These are phyloP conservation scores for Candida montana DNA, from an alignment of 805 yeast species.

Conservation along the genomic window DNA sequence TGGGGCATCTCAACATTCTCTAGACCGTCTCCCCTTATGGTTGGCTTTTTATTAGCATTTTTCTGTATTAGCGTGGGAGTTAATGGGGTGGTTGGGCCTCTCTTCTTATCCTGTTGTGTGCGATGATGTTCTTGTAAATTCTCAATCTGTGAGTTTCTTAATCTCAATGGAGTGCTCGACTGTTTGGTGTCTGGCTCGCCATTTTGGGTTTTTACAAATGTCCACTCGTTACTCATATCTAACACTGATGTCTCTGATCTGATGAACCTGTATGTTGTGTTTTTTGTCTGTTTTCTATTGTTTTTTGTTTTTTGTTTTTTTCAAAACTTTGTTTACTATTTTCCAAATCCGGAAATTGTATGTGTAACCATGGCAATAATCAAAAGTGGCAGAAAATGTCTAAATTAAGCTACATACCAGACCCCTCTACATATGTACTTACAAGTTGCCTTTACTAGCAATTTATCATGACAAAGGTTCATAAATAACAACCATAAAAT, in stretches of 20 bases:
- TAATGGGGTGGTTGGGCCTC: conserved; percentile 25
- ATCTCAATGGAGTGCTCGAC: conserved; percentile 19
- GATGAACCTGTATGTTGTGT: no score
- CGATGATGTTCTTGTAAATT: conserved; percentile 7
- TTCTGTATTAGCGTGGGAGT: conserved; percentile 23
- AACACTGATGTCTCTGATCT: no score
- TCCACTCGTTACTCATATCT: conserved; percentile 10
- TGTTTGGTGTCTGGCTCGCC: conserved; percentile 4
- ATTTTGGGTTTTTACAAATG: conserved; percentile 10
- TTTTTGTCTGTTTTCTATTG: no score
- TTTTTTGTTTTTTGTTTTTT: not conserved
- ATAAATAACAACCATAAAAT: no score
- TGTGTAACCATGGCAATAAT: conserved; percentile 30
- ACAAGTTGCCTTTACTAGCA: no score
- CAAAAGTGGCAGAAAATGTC: no score
- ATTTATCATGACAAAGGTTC: no score
- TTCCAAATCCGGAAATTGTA: conserved; percentile 49
- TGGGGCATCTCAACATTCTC: not conserved
- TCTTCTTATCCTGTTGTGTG: conserved; percentile 15
- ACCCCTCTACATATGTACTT: no score
- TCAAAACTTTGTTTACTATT: conserved; percentile 18
- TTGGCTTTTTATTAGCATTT: conserved; percentile 20
- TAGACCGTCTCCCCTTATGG: not conserved
- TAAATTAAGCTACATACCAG: no score
- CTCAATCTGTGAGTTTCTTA: conserved; percentile 15